These are phyloP conservation scores for Paramyrothecium roridum DNA, from an alignment of 2,329 filamentous ascomycete genomes.

Conservation along the genomic window DNA sequence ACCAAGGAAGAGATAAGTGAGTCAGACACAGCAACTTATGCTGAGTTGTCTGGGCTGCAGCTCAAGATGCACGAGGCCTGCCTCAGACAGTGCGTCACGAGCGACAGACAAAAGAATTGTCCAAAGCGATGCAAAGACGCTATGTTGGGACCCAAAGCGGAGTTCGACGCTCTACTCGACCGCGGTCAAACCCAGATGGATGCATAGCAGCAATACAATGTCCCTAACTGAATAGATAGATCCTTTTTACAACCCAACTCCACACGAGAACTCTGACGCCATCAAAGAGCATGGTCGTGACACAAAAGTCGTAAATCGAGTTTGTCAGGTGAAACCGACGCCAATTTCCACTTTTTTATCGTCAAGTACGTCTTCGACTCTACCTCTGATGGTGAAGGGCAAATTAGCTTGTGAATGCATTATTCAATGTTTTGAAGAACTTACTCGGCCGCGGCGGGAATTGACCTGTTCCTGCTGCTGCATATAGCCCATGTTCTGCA, in stretches of 20 bases:
- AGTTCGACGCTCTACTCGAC: background rate
- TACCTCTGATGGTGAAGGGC: too few species aligned
- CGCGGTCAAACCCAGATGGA: background rate
- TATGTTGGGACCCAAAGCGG: background rate
- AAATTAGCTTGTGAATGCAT: background rate
- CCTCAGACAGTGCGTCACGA: constrained; percentile 15
- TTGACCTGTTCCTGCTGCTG: constrained; percentile 53
- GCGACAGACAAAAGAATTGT: constrained; percentile 9
- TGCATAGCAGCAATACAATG: background rate
- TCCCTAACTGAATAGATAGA: background rate
- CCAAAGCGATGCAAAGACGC: background rate
- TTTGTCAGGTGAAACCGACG: background rate
- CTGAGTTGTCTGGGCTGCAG: constrained; percentile 12
- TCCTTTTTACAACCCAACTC: background rate
- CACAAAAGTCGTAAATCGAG: background rate
- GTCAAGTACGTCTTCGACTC: too few species aligned
- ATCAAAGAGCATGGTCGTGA: background rate
- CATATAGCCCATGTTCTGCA: constrained; percentile 48
- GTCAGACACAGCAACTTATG: constrained; percentile 5
- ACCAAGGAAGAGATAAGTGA: background rate
- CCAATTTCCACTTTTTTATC: background rate
- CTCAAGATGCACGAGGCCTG: constrained; percentile 20
- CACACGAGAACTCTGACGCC: background rate
- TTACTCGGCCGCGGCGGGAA: constrained; percentile 56
- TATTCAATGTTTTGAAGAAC: constrained; percentile 18